Percentiles rank a stretch among this genome's conserved stretches.
Evolutionary conservation across 495 filamentous ascomycete genomes (phyloP).

Genomic region (Podospora pseudocomata): DNA sequence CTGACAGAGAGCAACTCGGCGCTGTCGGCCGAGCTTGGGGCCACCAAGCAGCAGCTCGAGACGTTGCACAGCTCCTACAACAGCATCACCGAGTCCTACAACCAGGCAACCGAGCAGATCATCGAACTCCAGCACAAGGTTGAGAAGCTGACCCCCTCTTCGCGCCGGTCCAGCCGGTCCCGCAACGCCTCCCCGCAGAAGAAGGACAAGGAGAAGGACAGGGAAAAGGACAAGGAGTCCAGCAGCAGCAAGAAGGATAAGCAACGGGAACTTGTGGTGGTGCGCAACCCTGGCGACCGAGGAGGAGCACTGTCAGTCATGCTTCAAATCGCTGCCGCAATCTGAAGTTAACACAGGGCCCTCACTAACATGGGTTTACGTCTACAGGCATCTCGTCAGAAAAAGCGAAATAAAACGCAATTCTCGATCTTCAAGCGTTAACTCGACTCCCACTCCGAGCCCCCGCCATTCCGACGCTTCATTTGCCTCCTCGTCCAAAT

Average conservation of each 20-base stretch:
- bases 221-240: conserved; percentile 14
- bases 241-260: conserved; percentile 23
- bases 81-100: conserved; percentile 24
- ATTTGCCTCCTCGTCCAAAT: background rate
- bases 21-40: conserved; percentile 28
- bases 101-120: conserved; percentile 22
- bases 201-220: conserved; percentile 31
- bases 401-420: conserved; percentile 9
- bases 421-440: background rate
- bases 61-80: conserved; percentile 20
- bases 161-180: conserved; percentile 26
- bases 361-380: conserved; percentile 2
- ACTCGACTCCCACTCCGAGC: conserved; percentile 1
- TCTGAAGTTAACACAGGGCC: conserved; percentile 16
- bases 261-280: conserved; percentile 34
- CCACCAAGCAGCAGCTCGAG: conserved; percentile 26
- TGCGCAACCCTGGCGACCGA: conserved; percentile 33
- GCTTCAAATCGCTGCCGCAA: conserved; percentile 31
- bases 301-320: conserved; percentile 36
- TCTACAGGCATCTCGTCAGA: conserved; percentile 12
- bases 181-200: conserved; percentile 32
- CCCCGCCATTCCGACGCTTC: background rate
- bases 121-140: conserved; percentile 25
- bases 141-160: conserved; percentile 20
- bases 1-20: conserved; percentile 28